Evolutionary conservation across 2,329 filamentous ascomycete species (phyloP), one percentile per base, ranked within the genome.

Genomic region (Epichloe amarillans): DNA sequence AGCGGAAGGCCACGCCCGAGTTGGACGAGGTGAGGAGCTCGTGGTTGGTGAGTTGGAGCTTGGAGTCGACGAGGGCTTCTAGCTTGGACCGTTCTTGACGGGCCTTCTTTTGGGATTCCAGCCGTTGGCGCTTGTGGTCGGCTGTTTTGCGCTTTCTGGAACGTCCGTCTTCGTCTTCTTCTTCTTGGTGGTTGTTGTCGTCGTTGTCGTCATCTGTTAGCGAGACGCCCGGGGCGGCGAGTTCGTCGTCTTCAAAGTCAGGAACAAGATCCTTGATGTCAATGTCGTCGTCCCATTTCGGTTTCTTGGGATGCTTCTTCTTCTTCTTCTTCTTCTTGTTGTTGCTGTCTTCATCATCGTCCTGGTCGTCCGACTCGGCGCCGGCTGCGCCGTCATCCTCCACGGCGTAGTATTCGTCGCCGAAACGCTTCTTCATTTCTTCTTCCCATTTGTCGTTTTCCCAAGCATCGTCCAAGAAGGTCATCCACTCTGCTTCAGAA

Each of bases 251-350:
- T 19, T 87, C 80, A 62, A 94, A 95, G 54, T 95, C 88, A 1
- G 88, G 89, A 30, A 95, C 72, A 47, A 96, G 76, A 65, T 95
- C 91, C 54, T 86, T 88, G 70, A 98, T 97, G 63, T 97, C 90
- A 60, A 98, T 96, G 64, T 98, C 93, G 61, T 97, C 89, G 60
- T 96, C 88, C 85, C 91, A 98, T 62, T 76, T 83, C 57, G 80
- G 81, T 62, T 79, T 82, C 64, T 79, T 82, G 49, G 67, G 57
- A 17, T 69, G 68, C 40, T 70, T 64, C 56, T 60, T 70, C 7
- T 67, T 73, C 7, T 67, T 73, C 19, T 17, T 17, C 17, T 17
- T 17, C 21, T 76, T 75, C 15, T 33, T 30, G 2, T 38, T 26
- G 4, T 74, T 72, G 1, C 75, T 77, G 54, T 83, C 86, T 57